phyloP scores from a whole-genome alignment of 2,329 filamentous ascomycete genomes.

The Pseudogymnoascus sp. region DNA sequence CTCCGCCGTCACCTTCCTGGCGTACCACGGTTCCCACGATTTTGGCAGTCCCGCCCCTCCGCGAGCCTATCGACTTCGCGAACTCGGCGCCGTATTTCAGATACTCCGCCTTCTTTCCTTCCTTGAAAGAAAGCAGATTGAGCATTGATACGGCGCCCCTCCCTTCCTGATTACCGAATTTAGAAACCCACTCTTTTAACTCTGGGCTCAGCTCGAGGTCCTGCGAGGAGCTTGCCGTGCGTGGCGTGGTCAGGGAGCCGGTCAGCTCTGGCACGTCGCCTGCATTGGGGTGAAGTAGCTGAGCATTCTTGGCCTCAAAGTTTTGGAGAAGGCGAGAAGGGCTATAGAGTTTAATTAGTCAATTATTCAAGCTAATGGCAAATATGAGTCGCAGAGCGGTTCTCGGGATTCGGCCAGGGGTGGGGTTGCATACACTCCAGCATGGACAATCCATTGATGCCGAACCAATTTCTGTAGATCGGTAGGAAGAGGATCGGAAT shows the following conservation, averaged over 20 bases:
- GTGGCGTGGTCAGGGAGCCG: conserved; percentile 25
- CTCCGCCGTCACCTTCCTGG: conserved; percentile 23
- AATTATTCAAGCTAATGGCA: background rate
- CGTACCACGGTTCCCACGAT: conserved; percentile 49
- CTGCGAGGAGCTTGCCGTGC: conserved; percentile 32
- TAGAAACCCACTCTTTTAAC: conserved; percentile 41
- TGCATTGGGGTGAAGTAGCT: conserved; percentile 31
- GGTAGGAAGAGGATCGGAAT: conserved; percentile 24
- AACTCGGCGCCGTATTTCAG: conserved; percentile 49
- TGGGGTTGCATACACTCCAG: conserved; percentile 29
- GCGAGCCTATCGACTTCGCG: conserved; percentile 38
- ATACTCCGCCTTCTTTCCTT: conserved; percentile 43
- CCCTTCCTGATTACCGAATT: conserved; percentile 27
- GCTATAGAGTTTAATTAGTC: background rate
- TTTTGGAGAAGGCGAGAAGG: conserved; percentile 34
- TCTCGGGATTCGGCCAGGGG: background rate
- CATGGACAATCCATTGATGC: conserved; percentile 31
- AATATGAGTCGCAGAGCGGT: background rate
- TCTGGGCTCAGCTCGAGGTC: conserved; percentile 46
- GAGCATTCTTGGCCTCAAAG: conserved; percentile 32
- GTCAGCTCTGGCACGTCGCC: conserved; percentile 32
- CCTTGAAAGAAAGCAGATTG: conserved; percentile 51
- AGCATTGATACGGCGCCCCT: conserved; percentile 50
- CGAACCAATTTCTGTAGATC: conserved; percentile 22
- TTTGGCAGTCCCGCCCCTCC: conserved; percentile 50